Evolutionary conservation across 73 alveolate species (phyloP).

Genomic region (Blepharisma stoltei): DNA sequence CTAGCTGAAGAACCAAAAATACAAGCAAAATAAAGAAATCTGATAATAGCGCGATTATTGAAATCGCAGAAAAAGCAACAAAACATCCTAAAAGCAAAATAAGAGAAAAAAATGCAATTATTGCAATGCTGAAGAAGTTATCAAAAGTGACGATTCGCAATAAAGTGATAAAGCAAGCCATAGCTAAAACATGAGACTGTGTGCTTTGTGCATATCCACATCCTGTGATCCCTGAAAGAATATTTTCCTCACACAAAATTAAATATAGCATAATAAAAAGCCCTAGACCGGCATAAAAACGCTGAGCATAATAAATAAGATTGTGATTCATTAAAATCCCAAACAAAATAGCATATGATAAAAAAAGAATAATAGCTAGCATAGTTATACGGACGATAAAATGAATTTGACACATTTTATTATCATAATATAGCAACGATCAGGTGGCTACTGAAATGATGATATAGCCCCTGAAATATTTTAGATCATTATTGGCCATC

Average conservation of each 20-base stretch:
- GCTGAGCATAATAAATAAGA: not conserved
- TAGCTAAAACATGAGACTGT: not conserved
- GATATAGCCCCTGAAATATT: no score
- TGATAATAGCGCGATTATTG: not conserved
- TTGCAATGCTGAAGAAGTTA: not conserved
- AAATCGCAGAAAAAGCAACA: not conserved
- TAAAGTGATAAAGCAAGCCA: not conserved
- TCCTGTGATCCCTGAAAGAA: not conserved
- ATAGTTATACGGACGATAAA: not conserved
- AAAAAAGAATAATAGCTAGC: not conserved
- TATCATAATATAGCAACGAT: not conserved
- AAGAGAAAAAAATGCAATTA: not conserved
- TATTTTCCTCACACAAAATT: not conserved
- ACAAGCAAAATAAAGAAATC: conserved; percentile 9
- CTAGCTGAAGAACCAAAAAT: not conserved
- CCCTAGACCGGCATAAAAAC: not conserved
- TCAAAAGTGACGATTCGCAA: not conserved
- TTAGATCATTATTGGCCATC: no score
- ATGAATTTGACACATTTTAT: not conserved
- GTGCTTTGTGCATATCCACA: not conserved
- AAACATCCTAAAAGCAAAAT: not conserved
- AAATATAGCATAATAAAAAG: not conserved
- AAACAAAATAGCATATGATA: not conserved
- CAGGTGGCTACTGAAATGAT: no score
- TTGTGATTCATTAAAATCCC: not conserved